Conservation (phyloP, 225 moss, liverwort and hornwort species). For the Antitrichia curtipendula region DNA sequence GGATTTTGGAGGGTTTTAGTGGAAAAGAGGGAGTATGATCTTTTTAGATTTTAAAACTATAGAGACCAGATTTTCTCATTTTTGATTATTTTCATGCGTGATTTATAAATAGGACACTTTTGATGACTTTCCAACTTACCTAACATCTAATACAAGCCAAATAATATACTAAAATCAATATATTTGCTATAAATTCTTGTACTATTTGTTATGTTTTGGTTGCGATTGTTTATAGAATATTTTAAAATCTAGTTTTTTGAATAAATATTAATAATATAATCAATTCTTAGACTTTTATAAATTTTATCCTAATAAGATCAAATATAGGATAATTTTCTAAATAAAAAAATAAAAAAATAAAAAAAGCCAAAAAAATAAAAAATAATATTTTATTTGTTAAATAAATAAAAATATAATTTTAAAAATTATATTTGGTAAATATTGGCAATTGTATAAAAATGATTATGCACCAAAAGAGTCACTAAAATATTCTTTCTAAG, state of each 20-base stretch:
- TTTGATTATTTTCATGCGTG: not conserved
- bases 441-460: not conserved
- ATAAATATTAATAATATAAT: not conserved
- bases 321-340: not conserved
- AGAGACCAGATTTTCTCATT: no score
- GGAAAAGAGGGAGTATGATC: no score
- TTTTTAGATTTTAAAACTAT: not conserved
- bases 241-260: no score
- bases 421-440: not conserved
- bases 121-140: not conserved
- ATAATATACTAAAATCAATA: not conserved
- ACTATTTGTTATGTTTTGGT: no score
- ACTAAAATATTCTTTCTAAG: not conserved
- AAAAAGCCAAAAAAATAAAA: not conserved
- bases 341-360: not conserved
- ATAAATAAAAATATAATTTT: not conserved
- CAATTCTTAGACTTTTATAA: not conserved
- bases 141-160: accelerated
- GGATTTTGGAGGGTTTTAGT: no score
- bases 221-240: no score
- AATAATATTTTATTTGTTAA: not conserved
- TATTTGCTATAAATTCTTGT: not conserved
- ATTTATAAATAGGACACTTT: not conserved
- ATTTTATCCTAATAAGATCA: not conserved
- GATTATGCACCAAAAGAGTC: not conserved